A percentile compares a stretch with the other conserved stretches of the same genome.
These are phyloP conservation scores for Nelumbo lutea DNA, from an alignment of 164 flowering plant genomes.

Conservation along the genomic window DNA sequence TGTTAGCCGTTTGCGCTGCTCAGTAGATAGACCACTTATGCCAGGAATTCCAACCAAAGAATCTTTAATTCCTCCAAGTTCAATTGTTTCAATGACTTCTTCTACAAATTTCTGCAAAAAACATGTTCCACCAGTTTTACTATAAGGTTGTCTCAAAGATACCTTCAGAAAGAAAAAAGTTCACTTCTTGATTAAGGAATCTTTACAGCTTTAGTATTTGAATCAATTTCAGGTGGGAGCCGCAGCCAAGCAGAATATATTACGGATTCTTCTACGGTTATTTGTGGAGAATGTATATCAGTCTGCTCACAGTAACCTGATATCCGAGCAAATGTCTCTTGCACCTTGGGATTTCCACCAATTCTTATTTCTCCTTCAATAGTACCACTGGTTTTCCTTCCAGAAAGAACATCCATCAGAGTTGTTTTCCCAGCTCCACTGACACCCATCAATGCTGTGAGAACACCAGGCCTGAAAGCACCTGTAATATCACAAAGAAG, in stretches of 20 bases:
- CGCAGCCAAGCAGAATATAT: constrained; percentile 44
- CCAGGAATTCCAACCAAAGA: constrained; percentile 53
- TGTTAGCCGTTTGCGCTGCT: constrained; percentile 46
- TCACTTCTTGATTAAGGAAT: not conserved
- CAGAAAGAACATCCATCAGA: constrained; percentile 55
- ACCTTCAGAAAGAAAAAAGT: not conserved
- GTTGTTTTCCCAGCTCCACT: constrained; percentile 71
- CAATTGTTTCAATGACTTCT: constrained; percentile 54
- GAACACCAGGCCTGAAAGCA: constrained; percentile 49
- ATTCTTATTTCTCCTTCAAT: constrained; percentile 43
- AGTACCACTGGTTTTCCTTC: constrained; percentile 43
- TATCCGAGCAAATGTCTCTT: constrained; percentile 51
- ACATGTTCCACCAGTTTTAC: not conserved
- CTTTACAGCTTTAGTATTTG: constrained; percentile 27
- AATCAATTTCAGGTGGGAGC: constrained; percentile 22
- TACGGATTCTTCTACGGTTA: constrained; percentile 49
- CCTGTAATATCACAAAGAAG: constrained; percentile 46
- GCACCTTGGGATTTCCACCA: constrained; percentile 50
- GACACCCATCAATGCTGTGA: constrained; percentile 62
- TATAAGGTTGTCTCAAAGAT: not conserved
- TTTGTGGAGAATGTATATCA: constrained; percentile 52
- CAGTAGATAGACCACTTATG: constrained; percentile 48
- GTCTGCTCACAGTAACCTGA: constrained; percentile 55
- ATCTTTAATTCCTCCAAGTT: constrained; percentile 45
- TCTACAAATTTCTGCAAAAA: constrained; percentile 38